Percentiles rank a stretch among this genome's conserved stretches.
These are phyloP conservation scores for Pleurotus tuoliensis DNA, from an alignment of 768 basidiomycete species.

Conservation along the genomic window DNA sequence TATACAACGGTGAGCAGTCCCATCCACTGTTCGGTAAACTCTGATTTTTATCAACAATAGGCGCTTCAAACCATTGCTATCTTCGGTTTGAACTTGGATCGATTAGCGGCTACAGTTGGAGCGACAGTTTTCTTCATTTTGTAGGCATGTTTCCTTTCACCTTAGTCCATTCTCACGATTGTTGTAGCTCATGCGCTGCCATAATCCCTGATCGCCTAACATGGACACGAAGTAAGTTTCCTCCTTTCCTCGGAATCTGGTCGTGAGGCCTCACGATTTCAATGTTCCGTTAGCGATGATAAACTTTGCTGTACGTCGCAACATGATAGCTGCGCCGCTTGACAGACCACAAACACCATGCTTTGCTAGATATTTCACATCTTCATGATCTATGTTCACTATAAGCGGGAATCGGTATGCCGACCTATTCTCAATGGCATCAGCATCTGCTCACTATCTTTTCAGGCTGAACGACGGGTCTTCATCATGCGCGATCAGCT, in stretches of 20 bases:
- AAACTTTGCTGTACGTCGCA: constrained; percentile 37
- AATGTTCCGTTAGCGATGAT: constrained; percentile 30
- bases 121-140: constrained; percentile 50
- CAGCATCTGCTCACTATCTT: constrained; percentile 22
- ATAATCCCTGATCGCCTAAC: constrained; percentile 14
- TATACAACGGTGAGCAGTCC: constrained; percentile 36
- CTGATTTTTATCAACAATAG: constrained; percentile 10
- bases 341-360: too few relatives aligned
- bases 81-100: constrained; percentile 65
- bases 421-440: neutral
- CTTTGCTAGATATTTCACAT: constrained; percentile 37
- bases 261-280: neutral
- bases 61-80: constrained; percentile 65
- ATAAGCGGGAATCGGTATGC: constrained; percentile 57
- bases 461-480: constrained; percentile 63
- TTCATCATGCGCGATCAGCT: constrained; percentile 71
- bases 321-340: neutral
- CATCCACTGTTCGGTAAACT: neutral
- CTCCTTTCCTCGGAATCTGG: neutral
- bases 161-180: neutral
- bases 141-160: constrained; percentile 24
- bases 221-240: constrained; percentile 13
- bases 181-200: constrained; percentile 4
- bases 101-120: constrained; percentile 63
- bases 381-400: constrained; percentile 64